These are phyloP conservation scores for Amphibolis antarctica DNA, from an alignment of 106 monocot species.

Conservation along the genomic window DNA sequence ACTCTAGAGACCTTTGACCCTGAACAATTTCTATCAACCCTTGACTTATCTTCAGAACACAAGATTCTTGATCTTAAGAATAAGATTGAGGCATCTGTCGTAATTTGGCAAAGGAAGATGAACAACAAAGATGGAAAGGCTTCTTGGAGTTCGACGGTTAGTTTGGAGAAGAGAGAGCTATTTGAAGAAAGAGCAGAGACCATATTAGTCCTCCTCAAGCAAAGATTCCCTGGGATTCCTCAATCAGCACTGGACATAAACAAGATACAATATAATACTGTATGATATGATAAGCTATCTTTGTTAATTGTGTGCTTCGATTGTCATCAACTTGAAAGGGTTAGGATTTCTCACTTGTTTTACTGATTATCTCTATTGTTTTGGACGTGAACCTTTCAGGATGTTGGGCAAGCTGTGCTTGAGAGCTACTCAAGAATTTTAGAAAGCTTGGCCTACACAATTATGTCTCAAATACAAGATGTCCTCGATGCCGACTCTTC, in stretches of 20 bases:
- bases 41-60: conserved; percentile 61
- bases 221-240: conserved; percentile 64
- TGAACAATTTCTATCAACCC: conserved; percentile 34
- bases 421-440: conserved; percentile 89
- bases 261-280: conserved; percentile 76
- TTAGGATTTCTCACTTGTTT: too few species aligned
- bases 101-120: conserved; percentile 94
- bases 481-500: conserved; percentile 53
- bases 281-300: conserved; percentile 7
- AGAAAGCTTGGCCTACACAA: conserved; percentile 70
- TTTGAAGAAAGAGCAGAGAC: conserved; percentile 90
- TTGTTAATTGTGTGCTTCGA: too few species aligned
- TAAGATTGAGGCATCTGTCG: conserved; percentile 57
- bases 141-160: conserved; percentile 67
- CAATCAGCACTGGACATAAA: conserved; percentile 74
- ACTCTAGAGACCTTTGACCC: conserved; percentile 53
- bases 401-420: conserved; percentile 73
- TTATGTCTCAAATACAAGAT: conserved; percentile 80
- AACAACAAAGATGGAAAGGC: conserved; percentile 59
- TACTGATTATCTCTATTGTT: too few species aligned
- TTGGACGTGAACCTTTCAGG: conserved; percentile 19
- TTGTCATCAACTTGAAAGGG: too few species aligned
- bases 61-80: conserved; percentile 66
- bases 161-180: conserved; percentile 77
- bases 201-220: conserved; percentile 59